phyloP scores from a whole-genome alignment of 1,284 basidiomycete species.

The Trichosporon coremiiforme region DNA sequence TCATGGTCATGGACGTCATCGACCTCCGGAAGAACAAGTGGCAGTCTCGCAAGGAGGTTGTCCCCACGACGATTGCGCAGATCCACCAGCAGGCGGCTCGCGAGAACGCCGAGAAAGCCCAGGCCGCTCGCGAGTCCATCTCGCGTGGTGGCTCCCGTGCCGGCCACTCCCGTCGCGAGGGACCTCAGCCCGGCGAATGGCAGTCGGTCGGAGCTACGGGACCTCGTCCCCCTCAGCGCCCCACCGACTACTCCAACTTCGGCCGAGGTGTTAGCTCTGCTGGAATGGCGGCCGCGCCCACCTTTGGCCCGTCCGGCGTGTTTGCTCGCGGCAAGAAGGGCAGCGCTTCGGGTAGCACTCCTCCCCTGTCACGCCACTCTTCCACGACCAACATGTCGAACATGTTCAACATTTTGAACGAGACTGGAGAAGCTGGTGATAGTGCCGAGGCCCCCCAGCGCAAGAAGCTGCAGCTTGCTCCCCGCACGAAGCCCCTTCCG shows the following conservation, averaged over 20 bases:
- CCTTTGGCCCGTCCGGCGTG: conserved; percentile 82
- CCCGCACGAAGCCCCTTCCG: conserved; percentile 63
- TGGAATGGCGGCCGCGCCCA: conserved; percentile 68
- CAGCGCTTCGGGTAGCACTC: conserved; percentile 59
- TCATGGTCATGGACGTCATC: conserved; percentile 91
- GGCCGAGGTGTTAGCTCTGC: conserved; percentile 75
- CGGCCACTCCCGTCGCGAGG: conserved; percentile 69
- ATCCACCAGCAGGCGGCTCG: conserved; percentile 78
- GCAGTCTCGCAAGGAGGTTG: conserved; percentile 70
- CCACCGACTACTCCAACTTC: conserved; percentile 77
- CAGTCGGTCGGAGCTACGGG: conserved; percentile 67
- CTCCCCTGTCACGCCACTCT: conserved; percentile 72
- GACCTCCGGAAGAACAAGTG: conserved; percentile 84
- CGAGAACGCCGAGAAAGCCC: conserved; percentile 74
- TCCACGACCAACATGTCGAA: conserved; percentile 85
- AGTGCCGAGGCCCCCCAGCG: conserved; percentile 64
- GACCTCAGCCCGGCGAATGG: conserved; percentile 73
- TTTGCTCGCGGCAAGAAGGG: conserved; percentile 70
- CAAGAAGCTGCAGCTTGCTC: conserved; percentile 70
- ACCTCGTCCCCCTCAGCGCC: conserved; percentile 59
- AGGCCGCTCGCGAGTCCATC: conserved; percentile 62
- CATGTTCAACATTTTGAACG: conserved; percentile 79
- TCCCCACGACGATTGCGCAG: conserved; percentile 86
- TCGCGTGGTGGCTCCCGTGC: conserved; percentile 82
- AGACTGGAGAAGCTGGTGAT: conserved; percentile 60